These are phyloP conservation scores for Ophiosphaerella korrae DNA, from an alignment of 2,329 filamentous ascomycete species.

Conservation along the genomic window DNA sequence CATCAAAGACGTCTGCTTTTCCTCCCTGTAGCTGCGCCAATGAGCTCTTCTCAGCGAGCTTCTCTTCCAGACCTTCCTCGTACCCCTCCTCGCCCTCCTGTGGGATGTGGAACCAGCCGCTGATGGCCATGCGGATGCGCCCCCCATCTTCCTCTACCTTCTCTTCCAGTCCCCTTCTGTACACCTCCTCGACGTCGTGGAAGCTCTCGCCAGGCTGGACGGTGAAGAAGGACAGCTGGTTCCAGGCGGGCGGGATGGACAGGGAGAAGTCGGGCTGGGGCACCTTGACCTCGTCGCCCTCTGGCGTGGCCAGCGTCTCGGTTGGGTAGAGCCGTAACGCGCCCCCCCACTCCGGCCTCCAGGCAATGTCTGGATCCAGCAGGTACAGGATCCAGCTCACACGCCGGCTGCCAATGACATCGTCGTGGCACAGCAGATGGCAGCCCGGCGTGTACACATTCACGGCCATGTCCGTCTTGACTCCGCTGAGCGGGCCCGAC, in stretches of 20 bases:
- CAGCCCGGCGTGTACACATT: slow-evolving; percentile 98
- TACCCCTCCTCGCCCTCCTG: slow-evolving; percentile 93
- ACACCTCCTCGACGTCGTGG: slow-evolving; percentile 98
- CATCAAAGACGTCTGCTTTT: slow-evolving; percentile 87
- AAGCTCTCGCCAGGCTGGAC: slow-evolving; percentile 99
- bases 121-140: slow-evolving; percentile 93
- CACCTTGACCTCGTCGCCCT: slow-evolving; percentile 77
- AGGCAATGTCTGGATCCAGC: slow-evolving; percentile 86
- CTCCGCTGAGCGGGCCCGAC: slow-evolving; percentile 84
- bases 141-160: slow-evolving; percentile 70
- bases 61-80: slow-evolving; percentile 84
- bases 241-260: slow-evolving; percentile 91
- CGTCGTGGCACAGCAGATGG: slow-evolving; percentile 94
- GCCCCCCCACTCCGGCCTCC: slow-evolving; percentile 91
- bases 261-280: slow-evolving; percentile 79
- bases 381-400: slow-evolving; percentile 98
- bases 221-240: slow-evolving; percentile 96
- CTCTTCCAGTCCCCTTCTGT: slow-evolving; percentile 67
- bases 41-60: slow-evolving; percentile 85
- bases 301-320: slow-evolving; percentile 65
- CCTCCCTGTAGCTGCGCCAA: slow-evolving; percentile 85
- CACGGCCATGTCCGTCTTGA: slow-evolving; percentile 98
- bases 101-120: slow-evolving; percentile 98
- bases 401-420: slow-evolving; percentile 95
- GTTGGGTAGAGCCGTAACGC: slow-evolving; percentile 86